Base-by-base conservation (phyloP, 305 asterid genomes). In the Fraxinus paxiana region DNA sequence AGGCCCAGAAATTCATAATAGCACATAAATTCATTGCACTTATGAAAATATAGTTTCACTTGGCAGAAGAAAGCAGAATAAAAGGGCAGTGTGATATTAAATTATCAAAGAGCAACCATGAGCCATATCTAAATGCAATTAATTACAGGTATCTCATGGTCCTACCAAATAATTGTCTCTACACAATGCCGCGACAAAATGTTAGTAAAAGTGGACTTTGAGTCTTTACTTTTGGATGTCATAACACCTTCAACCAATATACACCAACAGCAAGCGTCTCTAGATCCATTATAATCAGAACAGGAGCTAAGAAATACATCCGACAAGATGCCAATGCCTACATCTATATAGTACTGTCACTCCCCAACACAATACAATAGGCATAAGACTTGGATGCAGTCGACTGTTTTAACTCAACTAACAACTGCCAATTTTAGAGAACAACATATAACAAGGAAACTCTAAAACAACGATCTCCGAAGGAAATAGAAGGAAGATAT, bases 111-210 rank as follows among this genome's bases (percentile, higher is more conserved):
- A 38, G 30, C 61, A 7, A 82, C 75, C 72, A 80, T 59, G 61
- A 59, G 70, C 35, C 31, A 24, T 73, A 65, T 73, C 79, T 13
- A 81, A 67, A 61, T 30, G 56, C 73, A 41, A 24, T 9, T 43
- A 24, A 65, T 65, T 13, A 80, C 22, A 41, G 61, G 76, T 70
- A 79, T 86, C 79, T 80, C 67, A 46, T 84, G 70, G 73, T 78
- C 73, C 22, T 67, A 17, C 34, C 2, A 13, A 61, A 22, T 26
- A 28, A 2, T 24, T 54, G 22, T 22, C 72, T 63, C 35, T 67
- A 67, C 73, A 26, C 79, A 71, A 33, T 24, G 75, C 75, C 79
- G 78, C n/a, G 79, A 76, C 9, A 41, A 41, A 34, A 24, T 71
- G 38, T 67, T 28, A 38, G 17, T 24, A 67, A 15, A 9, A 67